Conservation (phyloP, 176 grass and related monocot species). For the Carex cristatella region DNA sequence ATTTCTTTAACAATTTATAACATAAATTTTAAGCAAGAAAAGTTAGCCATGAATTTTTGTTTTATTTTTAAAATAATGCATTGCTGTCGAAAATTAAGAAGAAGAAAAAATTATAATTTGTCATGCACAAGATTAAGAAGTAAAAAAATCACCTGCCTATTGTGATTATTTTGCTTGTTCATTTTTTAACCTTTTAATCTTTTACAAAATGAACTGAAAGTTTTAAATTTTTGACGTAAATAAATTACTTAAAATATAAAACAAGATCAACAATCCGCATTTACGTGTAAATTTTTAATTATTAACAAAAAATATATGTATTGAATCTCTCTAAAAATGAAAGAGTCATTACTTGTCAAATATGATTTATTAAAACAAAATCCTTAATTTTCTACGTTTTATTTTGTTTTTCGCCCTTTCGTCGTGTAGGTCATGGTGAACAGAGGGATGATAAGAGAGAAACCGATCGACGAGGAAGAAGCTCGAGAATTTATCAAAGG, state of each 20-base stretch:
- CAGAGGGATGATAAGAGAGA: conserved; percentile 54
- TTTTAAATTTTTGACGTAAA: neutral
- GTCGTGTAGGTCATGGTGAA: conserved; percentile 54
- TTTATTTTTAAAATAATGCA: neutral
- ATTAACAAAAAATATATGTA: too few species aligned
- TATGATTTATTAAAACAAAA: neutral
- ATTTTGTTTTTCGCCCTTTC: neutral
- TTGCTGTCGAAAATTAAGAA: neutral
- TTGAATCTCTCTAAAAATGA: too few species aligned
- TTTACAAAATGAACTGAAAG: neutral
- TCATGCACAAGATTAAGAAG: neutral
- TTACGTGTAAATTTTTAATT: too few species aligned
- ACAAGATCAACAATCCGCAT: neutral
- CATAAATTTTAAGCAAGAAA: neutral
- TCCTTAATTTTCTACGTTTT: neutral
- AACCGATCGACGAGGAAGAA: conserved; percentile 46
- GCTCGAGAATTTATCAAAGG: conserved; percentile 73
- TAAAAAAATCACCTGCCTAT: neutral
- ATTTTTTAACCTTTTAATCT: neutral
- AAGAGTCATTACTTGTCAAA: neutral
- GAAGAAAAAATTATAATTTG: neutral
- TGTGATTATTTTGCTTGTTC: neutral
- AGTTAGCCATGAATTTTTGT: neutral
- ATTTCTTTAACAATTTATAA: neutral
- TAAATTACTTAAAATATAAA: neutral